These are phyloP conservation scores for Globisporangium nunn DNA, from an alignment of 352 stramenopile species.

Conservation along the genomic window DNA sequence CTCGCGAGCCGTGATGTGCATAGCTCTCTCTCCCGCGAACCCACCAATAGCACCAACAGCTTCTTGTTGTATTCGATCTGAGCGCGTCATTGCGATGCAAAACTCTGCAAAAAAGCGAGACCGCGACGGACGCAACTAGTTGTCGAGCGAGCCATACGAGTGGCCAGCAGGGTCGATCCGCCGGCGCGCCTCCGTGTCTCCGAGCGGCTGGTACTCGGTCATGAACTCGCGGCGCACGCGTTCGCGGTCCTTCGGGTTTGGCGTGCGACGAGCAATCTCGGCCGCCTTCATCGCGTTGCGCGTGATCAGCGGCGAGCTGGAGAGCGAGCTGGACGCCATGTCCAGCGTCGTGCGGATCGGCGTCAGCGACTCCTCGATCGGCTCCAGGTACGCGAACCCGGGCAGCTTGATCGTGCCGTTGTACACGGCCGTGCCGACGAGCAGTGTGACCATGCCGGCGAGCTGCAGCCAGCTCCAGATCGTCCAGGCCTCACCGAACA, in stretches of 20 bases:
- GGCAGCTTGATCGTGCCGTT: slow-evolving; percentile 87
- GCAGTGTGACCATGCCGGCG: slow-evolving; percentile 88
- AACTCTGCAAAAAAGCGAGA: neutral
- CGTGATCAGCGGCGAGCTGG: slow-evolving; percentile 70
- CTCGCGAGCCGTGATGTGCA: neutral
- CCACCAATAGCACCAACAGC: neutral
- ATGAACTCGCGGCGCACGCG: slow-evolving; percentile 82
- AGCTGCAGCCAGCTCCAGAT: slow-evolving; percentile 93
- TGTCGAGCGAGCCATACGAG: slow-evolving; percentile 76
- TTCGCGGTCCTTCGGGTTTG: slow-evolving; percentile 72
- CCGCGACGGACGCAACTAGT: slow-evolving; percentile 15
- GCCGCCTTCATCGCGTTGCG: slow-evolving; percentile 79
- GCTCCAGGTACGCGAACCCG: slow-evolving; percentile 72
- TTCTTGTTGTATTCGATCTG: neutral
- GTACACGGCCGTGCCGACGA: slow-evolving; percentile 96
- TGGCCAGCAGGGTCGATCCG: slow-evolving; percentile 71
- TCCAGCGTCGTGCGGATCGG: slow-evolving; percentile 63
- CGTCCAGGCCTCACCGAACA: slow-evolving; percentile 94
- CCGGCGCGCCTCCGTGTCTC: slow-evolving; percentile 43
- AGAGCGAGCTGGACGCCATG: slow-evolving; percentile 47
- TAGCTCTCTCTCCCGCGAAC: neutral
- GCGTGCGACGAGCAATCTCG: slow-evolving; percentile 71
- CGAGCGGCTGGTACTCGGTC: slow-evolving; percentile 80
- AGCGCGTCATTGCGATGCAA: neutral
- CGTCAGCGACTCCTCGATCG: slow-evolving; percentile 51